Base-by-base conservation (phyloP, 768 basidiomycete species). In the Boletus rufocinnamomeus region DNA sequence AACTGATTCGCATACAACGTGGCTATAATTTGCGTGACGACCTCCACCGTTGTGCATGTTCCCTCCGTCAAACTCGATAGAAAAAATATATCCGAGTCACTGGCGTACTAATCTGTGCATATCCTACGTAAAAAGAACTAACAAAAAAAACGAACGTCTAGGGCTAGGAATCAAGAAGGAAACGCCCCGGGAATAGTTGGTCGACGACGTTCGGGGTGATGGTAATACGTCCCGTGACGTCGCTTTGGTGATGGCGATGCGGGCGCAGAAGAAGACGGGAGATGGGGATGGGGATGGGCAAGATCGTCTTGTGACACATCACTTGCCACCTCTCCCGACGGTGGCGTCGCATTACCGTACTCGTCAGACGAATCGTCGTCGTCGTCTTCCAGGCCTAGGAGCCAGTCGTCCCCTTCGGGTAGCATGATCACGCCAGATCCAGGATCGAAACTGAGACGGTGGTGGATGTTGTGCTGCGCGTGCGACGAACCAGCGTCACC, bases 341-440 rank as follows among this genome's bases (percentile, higher is more conserved):
- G 65, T 50, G 66, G 69, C 44, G 69, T 74, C 55, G 45, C 28
- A 47, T 62, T 68, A 44, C 77, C 79, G 57, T 78, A 82, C 56
- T 79, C 78, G 54, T 78, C 75, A 57, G 80, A 80, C 40, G 69
- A 70, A 23, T 76, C 77, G 21, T 68, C 67, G 9, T 85, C 85
- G 37, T 80, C 83, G 23, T 75, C 78, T n/a, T n/a, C n/a, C n/a
- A n/a, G n/a, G 37, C 79, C 83, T 10, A 79, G 75, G 62, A 88
- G 74, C 84, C 88, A 89, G 61, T 83, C 80, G 32, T 78, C 82
- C 62, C 85, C 82, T 40, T 94, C 92, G 0, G 93, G 92, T 3
- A 95, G 75, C 80, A 88, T 88, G 62, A 95, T 95, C 37, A 95
- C 91, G 1, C 94, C 94, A 3, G 89, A 89, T 6, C 85, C 92